These are phyloP conservation scores for Pichia phayaonensis DNA, from an alignment of 805 yeast species.

Conservation along the genomic window DNA sequence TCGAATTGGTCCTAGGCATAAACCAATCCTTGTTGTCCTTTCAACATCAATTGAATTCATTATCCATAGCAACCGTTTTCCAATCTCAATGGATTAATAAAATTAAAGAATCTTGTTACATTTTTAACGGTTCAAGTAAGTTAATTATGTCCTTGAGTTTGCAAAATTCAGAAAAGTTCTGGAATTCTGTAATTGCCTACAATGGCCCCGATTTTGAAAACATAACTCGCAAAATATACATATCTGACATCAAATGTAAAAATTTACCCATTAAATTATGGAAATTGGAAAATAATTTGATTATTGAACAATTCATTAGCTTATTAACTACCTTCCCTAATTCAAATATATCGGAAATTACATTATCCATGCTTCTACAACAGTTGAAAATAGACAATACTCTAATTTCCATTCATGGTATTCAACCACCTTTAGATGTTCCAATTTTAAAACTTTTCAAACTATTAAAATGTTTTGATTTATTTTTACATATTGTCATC, in stretches of 20 bases:
- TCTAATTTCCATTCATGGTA: constrained; percentile 40
- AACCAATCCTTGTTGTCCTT: constrained; percentile 23
- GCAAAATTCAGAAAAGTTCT: constrained; percentile 47
- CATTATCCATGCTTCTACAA: background rate
- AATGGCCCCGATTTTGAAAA: constrained; percentile 20
- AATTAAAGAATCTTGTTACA: constrained; percentile 73
- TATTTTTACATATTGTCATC: constrained; percentile 52
- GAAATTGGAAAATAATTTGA: background rate
- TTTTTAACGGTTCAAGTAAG: constrained; percentile 70
- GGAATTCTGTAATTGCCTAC: constrained; percentile 35
- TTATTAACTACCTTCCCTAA: background rate
- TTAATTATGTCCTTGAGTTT: constrained; percentile 72
- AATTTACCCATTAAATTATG: constrained; percentile 28
- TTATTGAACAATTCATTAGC: background rate
- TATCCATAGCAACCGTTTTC: constrained; percentile 19
- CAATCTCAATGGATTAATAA: constrained; percentile 63
- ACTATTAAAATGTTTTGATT: constrained; percentile 48
- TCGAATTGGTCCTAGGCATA: background rate
- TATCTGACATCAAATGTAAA: constrained; percentile 30
- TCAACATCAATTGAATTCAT: constrained; percentile 2
- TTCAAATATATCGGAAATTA: background rate
- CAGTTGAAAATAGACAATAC: background rate
- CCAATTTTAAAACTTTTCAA: constrained; percentile 40
- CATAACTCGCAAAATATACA: constrained; percentile 8
- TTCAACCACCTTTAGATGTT: constrained; percentile 36